Conservation (phyloP, 2,329 filamentous ascomycete species). For the Chrysoporthe cubensis region DNA sequence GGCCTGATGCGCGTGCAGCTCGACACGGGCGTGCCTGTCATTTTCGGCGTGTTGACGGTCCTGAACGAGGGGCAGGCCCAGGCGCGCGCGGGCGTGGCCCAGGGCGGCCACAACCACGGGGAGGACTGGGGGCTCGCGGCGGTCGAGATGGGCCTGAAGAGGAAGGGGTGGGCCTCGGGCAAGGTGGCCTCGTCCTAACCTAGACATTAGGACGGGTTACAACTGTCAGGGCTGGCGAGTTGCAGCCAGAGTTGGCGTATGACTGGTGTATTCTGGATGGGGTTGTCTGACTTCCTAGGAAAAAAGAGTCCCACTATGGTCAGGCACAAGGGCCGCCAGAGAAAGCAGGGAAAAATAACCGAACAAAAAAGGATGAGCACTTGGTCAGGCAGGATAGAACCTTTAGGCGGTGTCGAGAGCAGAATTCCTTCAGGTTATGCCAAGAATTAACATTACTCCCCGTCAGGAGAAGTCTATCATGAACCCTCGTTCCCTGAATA, state of each 20-base stretch:
- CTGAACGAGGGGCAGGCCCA: slow-evolving; percentile 86
- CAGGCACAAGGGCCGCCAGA: not conserved
- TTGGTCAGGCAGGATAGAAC: not conserved
- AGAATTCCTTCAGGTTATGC: slow-evolving; percentile 16
- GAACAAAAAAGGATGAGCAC: not conserved
- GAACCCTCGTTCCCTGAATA: slow-evolving; percentile 26
- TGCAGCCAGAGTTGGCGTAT: not conserved
- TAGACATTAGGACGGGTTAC: not conserved
- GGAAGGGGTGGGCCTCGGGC: slow-evolving; percentile 79
- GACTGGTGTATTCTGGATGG: not conserved
- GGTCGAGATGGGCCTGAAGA: slow-evolving; percentile 91
- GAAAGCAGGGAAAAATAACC: not conserved
- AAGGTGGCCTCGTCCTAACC: slow-evolving; percentile 48
- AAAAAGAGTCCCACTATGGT: not conserved
- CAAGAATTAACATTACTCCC: slow-evolving; percentile 29
- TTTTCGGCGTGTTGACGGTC: slow-evolving; percentile 91
- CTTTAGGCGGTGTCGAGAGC: not conserved
- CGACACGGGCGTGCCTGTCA: slow-evolving; percentile 84
- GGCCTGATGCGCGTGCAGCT: slow-evolving; percentile 94
- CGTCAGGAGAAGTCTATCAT: slow-evolving; percentile 26
- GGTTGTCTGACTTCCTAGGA: not conserved
- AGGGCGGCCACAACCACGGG: slow-evolving; percentile 83
- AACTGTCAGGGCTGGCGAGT: not conserved
- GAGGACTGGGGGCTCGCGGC: slow-evolving; percentile 95
- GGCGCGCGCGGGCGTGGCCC: slow-evolving; percentile 76